Conservation (phyloP, 306 rosid genomes). For the Hippophae gyantsensis region DNA sequence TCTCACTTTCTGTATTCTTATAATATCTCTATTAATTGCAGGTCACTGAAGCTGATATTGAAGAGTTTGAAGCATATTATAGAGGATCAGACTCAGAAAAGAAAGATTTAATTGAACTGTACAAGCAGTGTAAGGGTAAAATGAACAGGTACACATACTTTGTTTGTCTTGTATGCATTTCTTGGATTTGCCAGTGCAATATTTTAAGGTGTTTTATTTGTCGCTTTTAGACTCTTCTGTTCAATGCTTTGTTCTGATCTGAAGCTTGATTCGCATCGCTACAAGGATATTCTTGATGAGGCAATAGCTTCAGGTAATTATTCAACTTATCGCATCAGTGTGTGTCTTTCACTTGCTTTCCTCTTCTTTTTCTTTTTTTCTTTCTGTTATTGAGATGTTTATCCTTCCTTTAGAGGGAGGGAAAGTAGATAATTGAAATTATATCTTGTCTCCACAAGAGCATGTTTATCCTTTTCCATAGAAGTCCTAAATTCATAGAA, state of each 20-base stretch:
- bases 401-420: not conserved
- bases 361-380: not conserved
- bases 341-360: no score
- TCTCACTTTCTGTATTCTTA: not conserved
- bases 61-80: slow-evolving; percentile 79
- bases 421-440: not conserved
- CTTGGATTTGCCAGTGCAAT: slow-evolving; percentile 14
- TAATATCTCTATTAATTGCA: slow-evolving; percentile 13
- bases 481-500: no score
- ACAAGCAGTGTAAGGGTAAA: slow-evolving; percentile 61
- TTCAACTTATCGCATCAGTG: slow-evolving; percentile 33
- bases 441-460: not conserved
- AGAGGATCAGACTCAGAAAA: slow-evolving; percentile 78
- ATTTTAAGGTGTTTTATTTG: slow-evolving; percentile 3
- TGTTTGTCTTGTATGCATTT: slow-evolving; percentile 1
- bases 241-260: slow-evolving; percentile 96
- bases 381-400: not conserved
- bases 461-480: not conserved
- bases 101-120: slow-evolving; percentile 64
- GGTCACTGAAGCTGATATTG: slow-evolving; percentile 84
- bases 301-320: slow-evolving; percentile 57
- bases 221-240: slow-evolving; percentile 62
- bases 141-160: slow-evolving; percentile 52
- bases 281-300: slow-evolving; percentile 69
- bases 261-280: slow-evolving; percentile 55